These are phyloP conservation scores for Fagus crenata DNA, from an alignment of 306 rosid species.

Conservation along the genomic window DNA sequence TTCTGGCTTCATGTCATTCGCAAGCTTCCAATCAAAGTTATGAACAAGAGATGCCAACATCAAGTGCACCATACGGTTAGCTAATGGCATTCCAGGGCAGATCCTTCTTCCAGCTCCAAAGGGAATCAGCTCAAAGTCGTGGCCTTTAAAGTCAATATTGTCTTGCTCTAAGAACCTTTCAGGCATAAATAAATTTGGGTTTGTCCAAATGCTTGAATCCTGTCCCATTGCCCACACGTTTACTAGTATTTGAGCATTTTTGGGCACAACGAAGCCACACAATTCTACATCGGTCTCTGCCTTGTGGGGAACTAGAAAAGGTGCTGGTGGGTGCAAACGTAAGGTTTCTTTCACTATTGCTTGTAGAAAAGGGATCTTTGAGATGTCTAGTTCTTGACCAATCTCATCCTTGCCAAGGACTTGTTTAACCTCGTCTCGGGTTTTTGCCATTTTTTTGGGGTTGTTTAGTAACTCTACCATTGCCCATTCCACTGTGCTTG, in stretches of 20 bases:
- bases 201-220: constrained; percentile 13
- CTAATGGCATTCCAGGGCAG: constrained; percentile 27
- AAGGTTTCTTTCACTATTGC: constrained; percentile 35
- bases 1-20: background rate
- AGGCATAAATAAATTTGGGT: constrained; percentile 22
- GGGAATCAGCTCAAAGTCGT: constrained; percentile 22
- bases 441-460: constrained; percentile 1
- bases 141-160: constrained; percentile 14
- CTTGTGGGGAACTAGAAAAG: constrained; percentile 17
- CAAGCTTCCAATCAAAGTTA: constrained; percentile 23
- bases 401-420: background rate
- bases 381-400: constrained; percentile 10
- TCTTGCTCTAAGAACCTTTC: constrained; percentile 26
- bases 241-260: constrained; percentile 6
- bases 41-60: constrained; percentile 26
- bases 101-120: constrained; percentile 35
- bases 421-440: constrained; percentile 11
- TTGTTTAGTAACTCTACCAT: constrained; percentile 27
- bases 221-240: constrained; percentile 28
- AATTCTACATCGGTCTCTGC: background rate
- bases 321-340: constrained; percentile 30
- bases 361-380: background rate
- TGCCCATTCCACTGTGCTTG: constrained; percentile 37
- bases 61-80: background rate
- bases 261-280: constrained; percentile 5